Conservation (phyloP, 2,329 filamentous ascomycete genomes). For the Fusarium miscanthi region DNA sequence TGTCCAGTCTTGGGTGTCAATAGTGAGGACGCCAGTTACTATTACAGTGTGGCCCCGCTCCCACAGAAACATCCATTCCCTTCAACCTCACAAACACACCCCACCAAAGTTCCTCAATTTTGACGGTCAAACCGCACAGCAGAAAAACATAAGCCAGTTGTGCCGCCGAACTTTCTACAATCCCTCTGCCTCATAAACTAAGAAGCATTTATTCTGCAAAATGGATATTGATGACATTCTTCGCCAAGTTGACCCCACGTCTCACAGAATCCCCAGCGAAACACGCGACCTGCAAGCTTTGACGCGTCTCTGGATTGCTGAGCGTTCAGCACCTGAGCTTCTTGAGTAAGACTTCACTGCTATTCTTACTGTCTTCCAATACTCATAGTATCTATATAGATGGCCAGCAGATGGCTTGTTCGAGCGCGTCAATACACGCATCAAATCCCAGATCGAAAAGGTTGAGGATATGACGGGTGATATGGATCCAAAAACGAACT, state of each 20-base stretch:
- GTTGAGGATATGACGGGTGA: conserved; percentile 83
- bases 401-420: conserved; percentile 80
- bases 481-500: conserved; percentile 91
- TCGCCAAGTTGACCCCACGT: conserved; percentile 73
- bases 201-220: too few species aligned
- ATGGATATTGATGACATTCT: conserved; percentile 89
- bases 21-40: neutral
- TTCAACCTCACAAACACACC: conserved; percentile 6
- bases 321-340: conserved; percentile 90
- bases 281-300: conserved; percentile 86
- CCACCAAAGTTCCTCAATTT: conserved; percentile 25
- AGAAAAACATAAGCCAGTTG: neutral
- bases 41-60: conserved; percentile 18
- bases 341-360: conserved; percentile 67
- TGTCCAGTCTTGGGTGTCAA: neutral
- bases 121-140: neutral
- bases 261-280: conserved; percentile 65
- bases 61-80: conserved; percentile 24
- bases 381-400: conserved; percentile 59
- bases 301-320: conserved; percentile 92
- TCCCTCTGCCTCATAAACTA: neutral
- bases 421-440: conserved; percentile 80
- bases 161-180: neutral
- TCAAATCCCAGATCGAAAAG: conserved; percentile 75
- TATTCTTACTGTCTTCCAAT: neutral